Base-by-base conservation (phyloP, 148 eudicot genomes). In the Rhododendron henanense region DNA sequence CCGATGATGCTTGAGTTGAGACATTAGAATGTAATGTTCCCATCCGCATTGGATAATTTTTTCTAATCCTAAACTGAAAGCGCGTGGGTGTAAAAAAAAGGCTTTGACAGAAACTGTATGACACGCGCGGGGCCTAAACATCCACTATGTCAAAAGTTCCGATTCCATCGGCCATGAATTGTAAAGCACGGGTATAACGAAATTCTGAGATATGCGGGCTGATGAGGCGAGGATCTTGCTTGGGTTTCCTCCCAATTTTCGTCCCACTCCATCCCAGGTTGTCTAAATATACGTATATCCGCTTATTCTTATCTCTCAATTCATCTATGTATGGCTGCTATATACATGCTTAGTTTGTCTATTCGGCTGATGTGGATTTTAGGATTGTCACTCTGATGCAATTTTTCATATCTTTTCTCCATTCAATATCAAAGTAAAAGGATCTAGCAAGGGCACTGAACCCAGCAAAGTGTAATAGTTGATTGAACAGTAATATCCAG, bases 241-340 rank as follows among this genome's bases (percentile, higher is more conserved):
- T 35, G 79, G 79, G 79, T 76, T 76, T 39, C 79, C 79, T 76
- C 48, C 79, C 79, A 35, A 37, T 76, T 76, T 16, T 39, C 47
- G 47, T 39, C 79, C 79, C 79, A 76, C 79, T 18, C 25, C 50
- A 39, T 76, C 50, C 50, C 79, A 76, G 79, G 79, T 76, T 31
- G 15, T 33, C 77, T 73, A 9, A 5, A 9, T 25, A 33, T 35
- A 33, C 1, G 16, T 73, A 4, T 65, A 65, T 65, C 73, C 73
- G 33, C 73, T 65, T n/a, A 25, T 73, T 31, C 77, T 3, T 1
- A 9, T 25, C 33, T 67, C 35, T 71, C 6, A 15, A 71, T 71
- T 71, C 76, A 28, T 71, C 76, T 13, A 28, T 71, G 39, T 14
- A 71, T 71, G 11, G 7, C 77, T 33, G 77, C 39, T 31, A 71